phyloP scores from a whole-genome alignment of 306 rosid species.

The Carpinus fangiana region DNA sequence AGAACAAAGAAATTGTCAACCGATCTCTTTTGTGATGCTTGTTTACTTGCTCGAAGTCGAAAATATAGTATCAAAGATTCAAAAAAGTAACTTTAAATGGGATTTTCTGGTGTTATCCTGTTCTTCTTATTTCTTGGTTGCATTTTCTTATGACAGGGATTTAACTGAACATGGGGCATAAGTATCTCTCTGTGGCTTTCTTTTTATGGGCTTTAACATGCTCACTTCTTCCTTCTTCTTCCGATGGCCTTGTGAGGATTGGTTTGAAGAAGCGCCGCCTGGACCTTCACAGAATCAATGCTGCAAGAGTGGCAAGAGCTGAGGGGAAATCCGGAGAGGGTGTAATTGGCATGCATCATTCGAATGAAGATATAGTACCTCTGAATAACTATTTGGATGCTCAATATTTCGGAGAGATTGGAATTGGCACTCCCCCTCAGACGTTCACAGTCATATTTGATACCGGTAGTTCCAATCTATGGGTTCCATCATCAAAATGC shows the following conservation, averaged over 20 bases:
- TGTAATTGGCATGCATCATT: conserved; percentile 27
- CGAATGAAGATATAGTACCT: conserved; percentile 53
- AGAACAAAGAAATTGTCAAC: too few relatives aligned
- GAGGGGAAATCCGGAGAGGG: conserved; percentile 31
- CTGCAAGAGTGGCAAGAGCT: conserved; percentile 46
- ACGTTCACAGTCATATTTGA: conserved; percentile 79
- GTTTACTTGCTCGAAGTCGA: not conserved
- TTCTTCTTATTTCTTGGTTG: conserved; percentile 17
- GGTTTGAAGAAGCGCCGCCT: conserved; percentile 64
- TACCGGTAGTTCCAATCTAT: conserved; percentile 84
- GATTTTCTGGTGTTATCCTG: not conserved
- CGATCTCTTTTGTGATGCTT: not conserved
- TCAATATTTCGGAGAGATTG: conserved; percentile 85
- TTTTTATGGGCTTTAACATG: conserved; percentile 62
- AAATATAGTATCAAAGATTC: not conserved
- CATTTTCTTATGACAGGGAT: conserved; percentile 30
- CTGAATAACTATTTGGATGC: conserved; percentile 78
- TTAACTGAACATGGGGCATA: conserved; percentile 50
- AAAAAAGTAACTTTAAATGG: not conserved
- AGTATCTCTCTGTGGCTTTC: conserved; percentile 42
- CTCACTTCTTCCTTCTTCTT: conserved; percentile 57
- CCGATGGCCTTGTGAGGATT: conserved; percentile 60
- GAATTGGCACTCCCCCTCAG: conserved; percentile 87
- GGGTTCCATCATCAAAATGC: conserved; percentile 89
- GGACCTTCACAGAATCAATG: conserved; percentile 58